Base-by-base conservation (phyloP, 2,329 filamentous ascomycete genomes). In the Cladosporium sp. region DNA sequence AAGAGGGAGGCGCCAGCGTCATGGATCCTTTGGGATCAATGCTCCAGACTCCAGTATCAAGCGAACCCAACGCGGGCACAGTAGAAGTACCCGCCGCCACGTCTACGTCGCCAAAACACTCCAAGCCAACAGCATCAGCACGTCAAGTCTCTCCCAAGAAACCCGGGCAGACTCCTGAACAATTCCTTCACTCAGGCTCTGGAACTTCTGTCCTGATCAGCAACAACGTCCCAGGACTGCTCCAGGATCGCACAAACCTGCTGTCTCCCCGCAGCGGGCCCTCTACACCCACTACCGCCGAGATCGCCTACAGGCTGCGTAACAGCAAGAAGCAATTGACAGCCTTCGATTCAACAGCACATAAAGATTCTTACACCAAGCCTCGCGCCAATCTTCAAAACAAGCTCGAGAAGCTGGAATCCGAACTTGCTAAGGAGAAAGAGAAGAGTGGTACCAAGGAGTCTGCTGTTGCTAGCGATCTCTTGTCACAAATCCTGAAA, bases 131-230 rank as follows among this genome's bases (percentile, higher is more conserved):
- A n/a, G 42, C 54, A 39, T 30, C 42, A 17, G 42, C 54, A 19
- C 34, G 42, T 22, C n/a, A 51, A 12, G n/a, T 42, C 30, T 8
- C 36, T 19, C 55, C 49, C 6, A 34, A 14, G 6, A 47, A 47
- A 14, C 17, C 22, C 22, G 22, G 14, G 6, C 43, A 47, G 43
- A 47, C 43, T 1, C 25, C 28, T 5, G 43, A 22, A 7, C 15
- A 47, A 47, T 47, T 51, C 39, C 57, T 67, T 17, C 49, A 62
- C 45, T 51, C 63, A 9, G 66, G 65, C 51, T 57, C 58, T 20
- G 60, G 61, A 17, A 59, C 63, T n/a, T 63, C 68, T 8, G 69
- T 65, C 20, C 68, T 70, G 25, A 62, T 65, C 15, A 61, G 55
- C 38, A 54, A 47, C n/a, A 67, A 68, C 61, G 65, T 63, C 47